Conservation (phyloP, 768 basidiomycete genomes). For the Pleurotus giganteus region DNA sequence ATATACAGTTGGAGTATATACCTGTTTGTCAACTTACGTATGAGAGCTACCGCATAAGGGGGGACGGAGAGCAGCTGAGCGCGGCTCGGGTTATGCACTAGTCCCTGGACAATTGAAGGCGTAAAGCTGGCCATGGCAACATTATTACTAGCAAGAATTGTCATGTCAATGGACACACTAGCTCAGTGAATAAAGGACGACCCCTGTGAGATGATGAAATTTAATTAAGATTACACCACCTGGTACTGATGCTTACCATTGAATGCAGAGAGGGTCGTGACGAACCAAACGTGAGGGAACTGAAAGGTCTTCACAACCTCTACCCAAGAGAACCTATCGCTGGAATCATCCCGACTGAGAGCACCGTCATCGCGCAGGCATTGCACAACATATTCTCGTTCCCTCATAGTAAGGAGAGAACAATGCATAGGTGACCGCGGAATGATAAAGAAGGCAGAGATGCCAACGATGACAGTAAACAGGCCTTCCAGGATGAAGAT, state of each 20-base stretch:
- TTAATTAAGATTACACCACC: too few relatives aligned
- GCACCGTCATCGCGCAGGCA: slow-evolving; percentile 41
- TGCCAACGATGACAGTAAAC: slow-evolving; percentile 59
- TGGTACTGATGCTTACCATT: slow-evolving; percentile 46
- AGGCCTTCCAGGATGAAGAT: slow-evolving; percentile 55
- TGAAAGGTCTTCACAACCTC: slow-evolving; percentile 49
- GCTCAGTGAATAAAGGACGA: too few relatives aligned
- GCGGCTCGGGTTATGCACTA: too few relatives aligned
- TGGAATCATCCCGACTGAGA: slow-evolving; percentile 17
- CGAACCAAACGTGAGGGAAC: slow-evolving; percentile 53
- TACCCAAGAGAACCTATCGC: slow-evolving; percentile 52
- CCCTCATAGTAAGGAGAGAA: slow-evolving; percentile 47
- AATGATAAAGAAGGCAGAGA: slow-evolving; percentile 45
- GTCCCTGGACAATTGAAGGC: too few relatives aligned
- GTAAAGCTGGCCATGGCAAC: too few relatives aligned
- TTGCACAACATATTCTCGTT: slow-evolving; percentile 43
- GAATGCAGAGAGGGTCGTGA: slow-evolving; percentile 50
- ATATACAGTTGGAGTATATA: too few relatives aligned
- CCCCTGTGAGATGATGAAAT: too few relatives aligned
- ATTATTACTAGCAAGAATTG: too few relatives aligned
- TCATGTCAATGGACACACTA: too few relatives aligned
- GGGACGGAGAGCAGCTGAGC: too few relatives aligned
- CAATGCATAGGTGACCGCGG: slow-evolving; percentile 42
- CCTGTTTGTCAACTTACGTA: too few relatives aligned
- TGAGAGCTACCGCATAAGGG: too few relatives aligned